These are phyloP conservation scores for Hypericum perforatum DNA, from an alignment of 345 rosid species.

Conservation along the genomic window DNA sequence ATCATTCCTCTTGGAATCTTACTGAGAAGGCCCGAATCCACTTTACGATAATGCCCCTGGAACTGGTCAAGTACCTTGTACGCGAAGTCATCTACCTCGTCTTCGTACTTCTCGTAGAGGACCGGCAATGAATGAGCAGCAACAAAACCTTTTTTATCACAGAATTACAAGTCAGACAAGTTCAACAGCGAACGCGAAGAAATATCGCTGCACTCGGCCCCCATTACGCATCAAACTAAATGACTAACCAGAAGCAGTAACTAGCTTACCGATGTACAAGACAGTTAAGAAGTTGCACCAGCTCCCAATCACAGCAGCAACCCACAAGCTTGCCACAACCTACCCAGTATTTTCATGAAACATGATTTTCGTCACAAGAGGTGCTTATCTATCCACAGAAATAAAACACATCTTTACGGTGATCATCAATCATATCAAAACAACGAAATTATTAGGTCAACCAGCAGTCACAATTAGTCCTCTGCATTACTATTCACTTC, in stretches of 20 bases:
- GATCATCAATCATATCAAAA: no score
- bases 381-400: no score
- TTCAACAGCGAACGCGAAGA: no score
- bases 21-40: conserved; percentile 54
- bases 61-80: conserved; percentile 43
- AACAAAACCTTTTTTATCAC: conserved; percentile 56
- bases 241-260: no score
- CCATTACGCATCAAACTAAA: no score
- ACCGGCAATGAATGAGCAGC: conserved; percentile 91
- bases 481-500: no score
- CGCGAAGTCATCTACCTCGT: conserved; percentile 57
- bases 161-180: no score
- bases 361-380: background rate
- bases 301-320: conserved; percentile 79
- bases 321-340: conserved; percentile 61
- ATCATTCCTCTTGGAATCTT: conserved; percentile 62
- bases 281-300: conserved; percentile 92
- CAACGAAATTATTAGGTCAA: no score
- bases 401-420: no score
- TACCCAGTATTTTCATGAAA: conserved; percentile 17
- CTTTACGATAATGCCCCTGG: conserved; percentile 48
- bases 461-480: no score
- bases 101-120: conserved; percentile 74
- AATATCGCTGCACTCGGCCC: no score
- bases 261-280: conserved; percentile 63